These are phyloP conservation scores for Fraxinus ornus DNA, from an alignment of 305 asterid genomes.

Conservation along the genomic window DNA sequence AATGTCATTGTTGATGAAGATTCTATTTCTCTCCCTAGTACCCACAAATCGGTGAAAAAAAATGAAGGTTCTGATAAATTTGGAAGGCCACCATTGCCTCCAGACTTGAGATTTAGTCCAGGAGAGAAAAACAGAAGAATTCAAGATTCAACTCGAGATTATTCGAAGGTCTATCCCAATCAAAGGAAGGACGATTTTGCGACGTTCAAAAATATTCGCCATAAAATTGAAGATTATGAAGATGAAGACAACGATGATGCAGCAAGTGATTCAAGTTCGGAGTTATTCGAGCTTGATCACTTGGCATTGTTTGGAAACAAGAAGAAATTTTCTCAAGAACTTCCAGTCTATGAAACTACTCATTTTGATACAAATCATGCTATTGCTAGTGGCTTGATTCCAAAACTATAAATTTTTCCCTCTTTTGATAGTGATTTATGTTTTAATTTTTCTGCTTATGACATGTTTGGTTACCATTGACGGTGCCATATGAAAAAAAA, in stretches of 20 bases:
- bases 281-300: constrained; percentile 74
- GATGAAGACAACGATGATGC: constrained; percentile 40
- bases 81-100: constrained; percentile 36
- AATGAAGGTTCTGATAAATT: constrained; percentile 9
- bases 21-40: constrained; percentile 32
- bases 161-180: constrained; percentile 7
- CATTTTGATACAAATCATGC: constrained; percentile 40
- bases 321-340: constrained; percentile 50
- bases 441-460: neutral
- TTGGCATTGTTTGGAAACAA: constrained; percentile 35
- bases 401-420: constrained; percentile 17
- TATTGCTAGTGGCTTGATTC: constrained; percentile 38
- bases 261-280: constrained; percentile 71
- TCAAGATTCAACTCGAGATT: constrained; percentile 12
- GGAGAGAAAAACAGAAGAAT: constrained; percentile 19
- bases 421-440: neutral
- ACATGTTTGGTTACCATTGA: neutral
- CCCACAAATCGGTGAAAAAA: constrained; percentile 25
- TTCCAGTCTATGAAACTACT: constrained; percentile 77
- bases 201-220: neutral
- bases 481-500: too few species aligned
- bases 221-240: constrained; percentile 9
- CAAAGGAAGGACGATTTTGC: constrained; percentile 8
- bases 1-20: constrained; percentile 43
- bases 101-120: neutral